A percentile compares a stretch with the other conserved stretches of the same genome.
Conservation (phyloP, 805 yeast species). For the Zygosaccharomyces bailii region DNA sequence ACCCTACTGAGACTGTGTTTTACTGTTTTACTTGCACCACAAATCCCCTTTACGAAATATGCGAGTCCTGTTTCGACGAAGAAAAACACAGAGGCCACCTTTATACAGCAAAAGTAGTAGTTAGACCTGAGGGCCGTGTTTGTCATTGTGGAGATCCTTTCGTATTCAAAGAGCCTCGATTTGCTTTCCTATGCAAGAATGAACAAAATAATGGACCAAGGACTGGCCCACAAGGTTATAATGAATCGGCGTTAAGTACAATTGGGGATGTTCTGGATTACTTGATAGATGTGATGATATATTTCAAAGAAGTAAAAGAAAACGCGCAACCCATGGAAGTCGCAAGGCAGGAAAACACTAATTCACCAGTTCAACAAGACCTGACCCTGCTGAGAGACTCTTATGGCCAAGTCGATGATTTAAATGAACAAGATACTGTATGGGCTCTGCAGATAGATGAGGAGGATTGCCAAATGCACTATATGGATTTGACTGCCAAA, state of each 20-base stretch:
- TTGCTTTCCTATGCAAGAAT: conserved; percentile 23
- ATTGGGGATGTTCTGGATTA: conserved; percentile 27
- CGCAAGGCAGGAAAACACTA: conserved; percentile 4
- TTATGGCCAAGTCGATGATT: conserved; percentile 7
- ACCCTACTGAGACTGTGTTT: conserved; percentile 30
- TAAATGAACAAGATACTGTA: conserved; percentile 5
- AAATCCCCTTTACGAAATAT: conserved; percentile 43
- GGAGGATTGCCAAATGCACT: conserved; percentile 26
- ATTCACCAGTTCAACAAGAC: background rate
- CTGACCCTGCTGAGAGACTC: conserved; percentile 10
- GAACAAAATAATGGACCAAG: conserved; percentile 17
- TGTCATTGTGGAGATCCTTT: conserved; percentile 35
- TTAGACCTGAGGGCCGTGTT: conserved; percentile 32
- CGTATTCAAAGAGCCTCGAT: conserved; percentile 22
- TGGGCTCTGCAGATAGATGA: conserved; percentile 31
- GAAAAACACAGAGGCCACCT: conserved; percentile 67
- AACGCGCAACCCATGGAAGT: conserved; percentile 6
- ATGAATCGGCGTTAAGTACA: conserved; percentile 13
- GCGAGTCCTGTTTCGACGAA: conserved; percentile 70
- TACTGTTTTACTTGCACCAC: conserved; percentile 35
- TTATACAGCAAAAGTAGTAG: conserved; percentile 27
- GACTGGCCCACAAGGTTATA: conserved; percentile 7
- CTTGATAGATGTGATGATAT: conserved; percentile 23
- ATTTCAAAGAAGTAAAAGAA: conserved; percentile 14
- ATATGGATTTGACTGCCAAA: conserved; percentile 27